Conservation (phyloP, 2,329 filamentous ascomycete genomes). For the Aureobasidium sp. region DNA sequence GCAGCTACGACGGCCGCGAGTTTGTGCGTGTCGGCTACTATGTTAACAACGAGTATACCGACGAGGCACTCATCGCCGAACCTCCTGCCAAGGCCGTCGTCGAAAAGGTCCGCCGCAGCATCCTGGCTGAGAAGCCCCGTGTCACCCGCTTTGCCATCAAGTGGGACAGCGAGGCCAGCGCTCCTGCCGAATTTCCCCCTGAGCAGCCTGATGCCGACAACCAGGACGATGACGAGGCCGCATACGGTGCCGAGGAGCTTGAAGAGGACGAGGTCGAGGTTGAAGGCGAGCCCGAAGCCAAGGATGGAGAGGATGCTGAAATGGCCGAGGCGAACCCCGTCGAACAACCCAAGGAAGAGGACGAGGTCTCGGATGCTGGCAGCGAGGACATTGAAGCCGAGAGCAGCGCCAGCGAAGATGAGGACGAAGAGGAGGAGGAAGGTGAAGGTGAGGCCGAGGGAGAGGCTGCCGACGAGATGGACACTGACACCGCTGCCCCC, state of each 20-base stretch:
- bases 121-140: slow-evolving; percentile 92
- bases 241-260: slow-evolving; percentile 86
- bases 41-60: slow-evolving; percentile 98
- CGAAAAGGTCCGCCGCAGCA: slow-evolving; percentile 85
- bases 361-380: slow-evolving; percentile 64
- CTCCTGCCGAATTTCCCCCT: slow-evolving; percentile 90
- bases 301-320: slow-evolving; percentile 59
- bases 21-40: slow-evolving; percentile 99
- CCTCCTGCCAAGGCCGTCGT: slow-evolving; percentile 88
- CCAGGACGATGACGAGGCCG: slow-evolving; percentile 70
- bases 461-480: slow-evolving; percentile 33
- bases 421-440: slow-evolving; percentile 59
- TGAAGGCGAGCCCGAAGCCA: slow-evolving; percentile 31
- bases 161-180: slow-evolving; percentile 98
- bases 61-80: slow-evolving; percentile 79
- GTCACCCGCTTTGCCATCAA: slow-evolving; percentile 98
- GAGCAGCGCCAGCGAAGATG: slow-evolving; percentile 64
- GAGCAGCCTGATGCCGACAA: slow-evolving; percentile 95
- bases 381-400: slow-evolving; percentile 75
- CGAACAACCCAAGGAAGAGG: slow-evolving; percentile 48
- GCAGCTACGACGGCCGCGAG: slow-evolving; percentile 91
- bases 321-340: slow-evolving; percentile 64
- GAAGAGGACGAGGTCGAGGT: slow-evolving; percentile 51
- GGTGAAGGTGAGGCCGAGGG: slow-evolving; percentile 48
- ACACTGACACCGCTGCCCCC: neutral